Base-by-base conservation (phyloP, 352 stramenopile genomes). In the Pythium graminicola region DNA sequence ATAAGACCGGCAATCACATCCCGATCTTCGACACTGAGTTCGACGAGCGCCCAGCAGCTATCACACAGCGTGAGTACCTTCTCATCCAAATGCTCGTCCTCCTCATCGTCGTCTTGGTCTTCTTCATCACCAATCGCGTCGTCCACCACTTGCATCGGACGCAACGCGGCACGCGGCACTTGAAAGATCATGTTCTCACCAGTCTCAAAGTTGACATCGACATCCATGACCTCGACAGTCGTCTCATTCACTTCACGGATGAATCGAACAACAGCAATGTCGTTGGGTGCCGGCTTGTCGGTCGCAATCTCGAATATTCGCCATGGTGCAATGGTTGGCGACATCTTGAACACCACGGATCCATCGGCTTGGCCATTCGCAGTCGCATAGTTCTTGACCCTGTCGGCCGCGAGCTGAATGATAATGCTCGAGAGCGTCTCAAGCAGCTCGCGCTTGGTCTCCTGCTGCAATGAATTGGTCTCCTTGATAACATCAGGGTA, bases 121-220 rank as follows among this genome's bases (percentile, higher is more conserved):
- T 87, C 78, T 33, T 93, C 82, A 27, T 90, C 77, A 26, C 77
- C 79, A 41, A 88, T 78, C 1, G 72, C 76, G 45, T 90, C 82
- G 50, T 93, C 79, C 61, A 91, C 81, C 22, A 90, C 80, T 47
- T 88, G 80, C 65, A 93, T 70, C 16, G 82, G 76, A 0, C 77
- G 72, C 51, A 93, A 57, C 19, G 73, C 67, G 0, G 62, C 40
- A 54, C 84, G 85, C 22, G 73, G 70, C 6, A 83, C 76, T 47
- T 77, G 57, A 57, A 93, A 93, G 11, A 84, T 63, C 64, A 85
- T 76, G 62, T 89, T 89, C 57, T 93, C 82, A 31, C 82, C 82
- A 22, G 82, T 91, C 53, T 93, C 82, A 49, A 89, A 93, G 57
- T 93, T 93, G 40, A 91, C 76, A 27, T 93, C 82, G 14, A 93